Evolutionary conservation across 805 yeast genomes (phyloP).

Genomic region (Pichia eremophila): DNA sequence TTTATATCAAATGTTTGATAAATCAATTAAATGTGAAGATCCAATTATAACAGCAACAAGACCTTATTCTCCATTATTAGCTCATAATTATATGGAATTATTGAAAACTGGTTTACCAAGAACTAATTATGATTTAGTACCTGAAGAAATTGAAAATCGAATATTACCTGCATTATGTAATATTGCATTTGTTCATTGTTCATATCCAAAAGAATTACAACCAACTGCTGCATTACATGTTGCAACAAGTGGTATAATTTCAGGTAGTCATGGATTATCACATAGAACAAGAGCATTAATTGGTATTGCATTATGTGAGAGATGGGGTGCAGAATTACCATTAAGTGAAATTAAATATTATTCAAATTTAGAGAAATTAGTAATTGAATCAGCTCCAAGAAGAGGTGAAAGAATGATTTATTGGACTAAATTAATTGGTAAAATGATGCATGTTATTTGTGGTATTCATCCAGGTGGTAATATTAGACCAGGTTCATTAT

Average conservation of each 20-base stretch:
- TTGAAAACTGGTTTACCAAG: slow-evolving; percentile 49
- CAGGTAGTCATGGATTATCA: slow-evolving; percentile 68
- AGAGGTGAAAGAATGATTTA: slow-evolving; percentile 41
- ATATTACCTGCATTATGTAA: slow-evolving; percentile 66
- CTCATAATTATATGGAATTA: slow-evolving; percentile 45
- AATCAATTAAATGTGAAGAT: slow-evolving; percentile 50
- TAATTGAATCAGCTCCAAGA: slow-evolving; percentile 33
- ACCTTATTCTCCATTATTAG: slow-evolving; percentile 63
- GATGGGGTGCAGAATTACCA: slow-evolving; percentile 78
- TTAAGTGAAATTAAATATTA: slow-evolving; percentile 41
- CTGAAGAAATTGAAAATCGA: slow-evolving; percentile 46
- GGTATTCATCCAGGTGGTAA: slow-evolving; percentile 79
- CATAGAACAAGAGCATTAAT: slow-evolving; percentile 63
- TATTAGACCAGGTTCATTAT: slow-evolving; percentile 50
- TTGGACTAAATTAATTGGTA: slow-evolving; percentile 70
- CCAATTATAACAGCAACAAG: slow-evolving; percentile 61
- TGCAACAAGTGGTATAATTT: slow-evolving; percentile 65
- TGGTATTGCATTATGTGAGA: slow-evolving; percentile 65
- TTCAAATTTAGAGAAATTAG: slow-evolving; percentile 38
- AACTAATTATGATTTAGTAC: slow-evolving; percentile 33
- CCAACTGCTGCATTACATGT: slow-evolving; percentile 65
- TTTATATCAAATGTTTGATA: slow-evolving; percentile 51
- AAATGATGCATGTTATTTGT: slow-evolving; percentile 67
- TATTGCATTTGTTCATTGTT: slow-evolving; percentile 65
- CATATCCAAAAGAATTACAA: slow-evolving; percentile 69